A percentile compares a stretch with the other conserved stretches of the same genome.
Conservation (phyloP, 371 early-diverging fungal genomes). For the Rhizomucor miehei region DNA sequence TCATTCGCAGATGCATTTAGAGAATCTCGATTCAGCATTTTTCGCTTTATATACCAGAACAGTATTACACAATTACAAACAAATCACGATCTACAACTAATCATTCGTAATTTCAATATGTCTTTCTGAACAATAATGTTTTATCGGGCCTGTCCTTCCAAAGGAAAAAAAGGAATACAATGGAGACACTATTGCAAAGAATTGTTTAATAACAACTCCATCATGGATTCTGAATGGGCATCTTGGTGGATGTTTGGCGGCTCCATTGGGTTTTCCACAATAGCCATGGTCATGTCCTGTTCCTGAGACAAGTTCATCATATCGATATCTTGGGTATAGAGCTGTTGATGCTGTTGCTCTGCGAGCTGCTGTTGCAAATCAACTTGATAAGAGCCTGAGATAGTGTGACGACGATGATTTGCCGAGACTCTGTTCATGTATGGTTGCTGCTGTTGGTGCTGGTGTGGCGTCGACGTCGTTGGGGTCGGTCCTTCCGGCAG, state of each 20-base stretch:
- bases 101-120: too few relatives aligned
- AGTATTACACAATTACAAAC: too few relatives aligned
- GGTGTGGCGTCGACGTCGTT: conserved; percentile 4
- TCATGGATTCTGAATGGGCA: conserved; percentile 37
- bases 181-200: too few relatives aligned
- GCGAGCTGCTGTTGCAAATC: conserved; percentile 14
- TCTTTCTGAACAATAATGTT: too few relatives aligned
- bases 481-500: background rate
- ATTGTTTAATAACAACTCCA: conserved; percentile 28
- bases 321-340: background rate
- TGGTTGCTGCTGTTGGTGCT: conserved; percentile 16
- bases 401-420: conserved; percentile 18
- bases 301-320: conserved; percentile 1
- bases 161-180: too few relatives aligned
- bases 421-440: conserved; percentile 8
- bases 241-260: conserved; percentile 26
- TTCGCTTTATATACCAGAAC: too few relatives aligned
- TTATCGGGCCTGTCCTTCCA: too few relatives aligned
- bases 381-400: conserved; percentile 13
- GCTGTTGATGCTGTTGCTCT: conserved; percentile 7
- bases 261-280: conserved; percentile 31
- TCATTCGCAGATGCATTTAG: too few relatives aligned
- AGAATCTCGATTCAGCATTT: too few relatives aligned
- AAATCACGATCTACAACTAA: too few relatives aligned
- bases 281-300: conserved; percentile 1